Conservation (phyloP, 2,329 filamentous ascomycete species). For the Elsinoe perseae region DNA sequence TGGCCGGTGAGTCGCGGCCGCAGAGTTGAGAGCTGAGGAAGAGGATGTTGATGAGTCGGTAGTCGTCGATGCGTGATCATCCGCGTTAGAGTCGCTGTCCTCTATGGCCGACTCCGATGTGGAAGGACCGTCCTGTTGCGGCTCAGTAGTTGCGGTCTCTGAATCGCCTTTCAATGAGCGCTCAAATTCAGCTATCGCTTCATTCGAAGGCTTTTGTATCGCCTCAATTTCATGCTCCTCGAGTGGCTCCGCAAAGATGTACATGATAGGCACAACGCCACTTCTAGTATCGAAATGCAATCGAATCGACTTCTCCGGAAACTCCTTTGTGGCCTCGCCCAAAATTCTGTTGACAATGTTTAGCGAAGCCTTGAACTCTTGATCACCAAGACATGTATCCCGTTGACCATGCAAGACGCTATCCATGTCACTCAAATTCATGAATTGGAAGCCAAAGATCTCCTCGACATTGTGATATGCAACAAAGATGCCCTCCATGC, state of each 20-base stretch:
- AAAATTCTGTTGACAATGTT: slow-evolving; percentile 71
- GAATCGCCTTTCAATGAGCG: slow-evolving; percentile 32
- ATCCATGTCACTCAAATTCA: slow-evolving; percentile 82
- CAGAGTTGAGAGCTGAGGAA: slow-evolving; percentile 18
- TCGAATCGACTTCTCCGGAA: slow-evolving; percentile 66
- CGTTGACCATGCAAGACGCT: slow-evolving; percentile 72
- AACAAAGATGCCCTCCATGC: slow-evolving; percentile 98
- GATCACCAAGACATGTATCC: slow-evolving; percentile 61
- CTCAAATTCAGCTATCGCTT: slow-evolving; percentile 62
- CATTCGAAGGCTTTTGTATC: slow-evolving; percentile 63
- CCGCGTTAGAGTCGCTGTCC: slow-evolving; percentile 1
- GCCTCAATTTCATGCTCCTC: slow-evolving; percentile 60
- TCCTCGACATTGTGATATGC: slow-evolving; percentile 91
- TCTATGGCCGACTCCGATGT: not conserved
- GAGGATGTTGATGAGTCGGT: not conserved
- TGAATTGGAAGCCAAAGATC: slow-evolving; percentile 96
- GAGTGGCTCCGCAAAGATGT: slow-evolving; percentile 82
- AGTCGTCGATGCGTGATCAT: slow-evolving; percentile 1
- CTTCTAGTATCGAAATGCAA: slow-evolving; percentile 66
- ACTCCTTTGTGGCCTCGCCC: slow-evolving; percentile 64
- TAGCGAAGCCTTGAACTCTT: slow-evolving; percentile 78
- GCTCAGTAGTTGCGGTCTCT: not conserved
- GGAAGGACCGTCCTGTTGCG: not conserved
- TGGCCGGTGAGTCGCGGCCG: slow-evolving; percentile 21
- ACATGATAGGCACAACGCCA: slow-evolving; percentile 54